Evolutionary conservation across 805 yeast species (phyloP).

Genomic region (Ogataea degrootiae): DNA sequence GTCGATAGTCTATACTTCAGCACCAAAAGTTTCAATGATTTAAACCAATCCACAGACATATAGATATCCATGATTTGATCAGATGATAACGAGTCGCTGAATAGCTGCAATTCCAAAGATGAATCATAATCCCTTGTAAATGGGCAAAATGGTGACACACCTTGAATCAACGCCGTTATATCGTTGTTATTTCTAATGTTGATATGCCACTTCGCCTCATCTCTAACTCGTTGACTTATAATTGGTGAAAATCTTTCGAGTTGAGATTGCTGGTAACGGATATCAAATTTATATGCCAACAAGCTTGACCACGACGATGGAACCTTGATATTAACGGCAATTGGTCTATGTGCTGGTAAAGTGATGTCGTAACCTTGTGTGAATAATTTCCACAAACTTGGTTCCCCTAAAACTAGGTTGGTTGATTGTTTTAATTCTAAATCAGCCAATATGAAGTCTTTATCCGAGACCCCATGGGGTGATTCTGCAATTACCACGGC

Average conservation of each 20-base stretch:
- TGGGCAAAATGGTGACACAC: constrained; percentile 54
- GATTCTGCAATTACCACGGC: constrained; percentile 45
- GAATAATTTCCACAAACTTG: constrained; percentile 35
- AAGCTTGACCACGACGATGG: constrained; percentile 60
- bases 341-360: constrained; percentile 39
- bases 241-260: constrained; percentile 50
- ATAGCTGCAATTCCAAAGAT: constrained; percentile 39
- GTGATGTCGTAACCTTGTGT: constrained; percentile 35
- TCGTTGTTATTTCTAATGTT: constrained; percentile 38
- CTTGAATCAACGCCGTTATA: constrained; percentile 46
- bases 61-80: constrained; percentile 35
- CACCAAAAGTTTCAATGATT: constrained; percentile 64
- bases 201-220: constrained; percentile 79
- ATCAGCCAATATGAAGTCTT: constrained; percentile 37
- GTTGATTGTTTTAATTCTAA: constrained; percentile 24
- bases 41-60: constrained; percentile 46
- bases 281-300: constrained; percentile 42
- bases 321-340: constrained; percentile 44
- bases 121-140: constrained; percentile 20
- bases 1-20: constrained; percentile 73
- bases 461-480: constrained; percentile 9
- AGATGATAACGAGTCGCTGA: constrained; percentile 38
- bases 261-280: constrained; percentile 24
- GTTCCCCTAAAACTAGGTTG: constrained; percentile 25
- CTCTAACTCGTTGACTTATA: constrained; percentile 58